Evolutionary conservation across 352 stramenopile genomes (phyloP).

Genomic region (Phytophthora ramorum): DNA sequence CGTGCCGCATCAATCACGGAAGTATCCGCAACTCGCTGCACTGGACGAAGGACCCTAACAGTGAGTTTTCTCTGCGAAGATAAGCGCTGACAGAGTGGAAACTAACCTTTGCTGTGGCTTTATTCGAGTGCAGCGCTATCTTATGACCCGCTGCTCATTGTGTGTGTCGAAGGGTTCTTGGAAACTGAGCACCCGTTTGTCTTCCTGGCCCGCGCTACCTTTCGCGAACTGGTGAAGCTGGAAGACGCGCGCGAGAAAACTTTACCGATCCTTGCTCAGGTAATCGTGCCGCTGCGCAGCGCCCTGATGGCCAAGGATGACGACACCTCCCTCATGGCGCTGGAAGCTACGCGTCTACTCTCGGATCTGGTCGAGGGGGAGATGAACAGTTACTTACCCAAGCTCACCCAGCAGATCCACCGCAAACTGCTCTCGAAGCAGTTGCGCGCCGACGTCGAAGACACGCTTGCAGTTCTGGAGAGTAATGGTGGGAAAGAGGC

Average conservation of each 20-base stretch:
- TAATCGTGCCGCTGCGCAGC: slow-evolving; percentile 64
- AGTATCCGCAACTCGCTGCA: slow-evolving; percentile 78
- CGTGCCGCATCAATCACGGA: slow-evolving; percentile 83
- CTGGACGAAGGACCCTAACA: slow-evolving; percentile 72
- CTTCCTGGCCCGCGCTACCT: slow-evolving; percentile 76
- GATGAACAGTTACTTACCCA: slow-evolving; percentile 79
- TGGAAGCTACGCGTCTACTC: slow-evolving; percentile 71
- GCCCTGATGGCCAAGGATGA: slow-evolving; percentile 77
- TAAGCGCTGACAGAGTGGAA: background rate
- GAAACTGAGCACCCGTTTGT: slow-evolving; percentile 83
- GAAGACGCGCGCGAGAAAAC: slow-evolving; percentile 72
- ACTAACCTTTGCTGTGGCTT: background rate
- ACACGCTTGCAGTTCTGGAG: slow-evolving; percentile 70
- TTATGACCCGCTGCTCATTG: slow-evolving; percentile 76
- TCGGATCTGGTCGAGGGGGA: slow-evolving; percentile 71
- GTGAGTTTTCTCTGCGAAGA: slow-evolving; percentile 25
- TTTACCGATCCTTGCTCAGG: slow-evolving; percentile 56
- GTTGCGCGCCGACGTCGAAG: slow-evolving; percentile 59
- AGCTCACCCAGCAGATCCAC: slow-evolving; percentile 83
- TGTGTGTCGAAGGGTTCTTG: slow-evolving; percentile 73
- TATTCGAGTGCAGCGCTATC: slow-evolving; percentile 44
- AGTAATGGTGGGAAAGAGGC: slow-evolving; percentile 79
- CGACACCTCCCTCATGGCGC: slow-evolving; percentile 72
- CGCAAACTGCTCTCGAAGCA: slow-evolving; percentile 71
- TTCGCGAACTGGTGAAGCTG: slow-evolving; percentile 71